Conservation (phyloP, 495 filamentous ascomycete genomes). For the Cryomyces antarcticus region DNA sequence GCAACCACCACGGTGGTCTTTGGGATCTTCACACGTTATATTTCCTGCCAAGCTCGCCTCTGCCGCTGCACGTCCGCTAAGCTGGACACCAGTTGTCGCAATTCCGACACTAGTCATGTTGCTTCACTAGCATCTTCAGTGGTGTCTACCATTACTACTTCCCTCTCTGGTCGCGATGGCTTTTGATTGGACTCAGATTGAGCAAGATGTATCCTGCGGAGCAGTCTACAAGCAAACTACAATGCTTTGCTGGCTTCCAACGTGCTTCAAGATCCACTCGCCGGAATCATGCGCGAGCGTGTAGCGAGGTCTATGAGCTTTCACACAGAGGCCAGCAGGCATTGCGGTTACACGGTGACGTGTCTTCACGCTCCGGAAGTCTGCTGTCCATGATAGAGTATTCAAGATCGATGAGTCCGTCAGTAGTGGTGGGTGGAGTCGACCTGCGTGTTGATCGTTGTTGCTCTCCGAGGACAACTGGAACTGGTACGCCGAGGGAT, state of each 20-base stretch:
- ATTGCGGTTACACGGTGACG: not conserved
- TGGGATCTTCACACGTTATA: constrained; percentile 10
- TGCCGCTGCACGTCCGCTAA: too few relatives aligned
- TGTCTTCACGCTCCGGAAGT: not conserved
- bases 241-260: not conserved
- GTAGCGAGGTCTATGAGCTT: constrained; percentile 28
- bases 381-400: too few relatives aligned
- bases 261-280: constrained; percentile 24
- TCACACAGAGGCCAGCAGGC: not conserved
- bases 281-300: constrained; percentile 23
- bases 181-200: constrained; percentile 1
- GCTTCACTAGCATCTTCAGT: too few relatives aligned
- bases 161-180: not conserved
- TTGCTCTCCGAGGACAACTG: too few relatives aligned
- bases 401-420: too few relatives aligned
- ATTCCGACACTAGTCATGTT: too few relatives aligned
- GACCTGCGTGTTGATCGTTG: too few relatives aligned
- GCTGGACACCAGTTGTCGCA: too few relatives aligned
- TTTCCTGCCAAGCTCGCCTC: too few relatives aligned
- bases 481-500: too few relatives aligned
- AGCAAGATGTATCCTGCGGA: constrained; percentile 6
- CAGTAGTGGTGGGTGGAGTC: too few relatives aligned
- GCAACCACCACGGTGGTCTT: constrained; percentile 10
- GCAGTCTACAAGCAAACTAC: not conserved
- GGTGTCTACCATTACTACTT: too few relatives aligned